Conservation (phyloP, 495 filamentous ascomycete species). For the Thermothielavioides terrestris region DNA sequence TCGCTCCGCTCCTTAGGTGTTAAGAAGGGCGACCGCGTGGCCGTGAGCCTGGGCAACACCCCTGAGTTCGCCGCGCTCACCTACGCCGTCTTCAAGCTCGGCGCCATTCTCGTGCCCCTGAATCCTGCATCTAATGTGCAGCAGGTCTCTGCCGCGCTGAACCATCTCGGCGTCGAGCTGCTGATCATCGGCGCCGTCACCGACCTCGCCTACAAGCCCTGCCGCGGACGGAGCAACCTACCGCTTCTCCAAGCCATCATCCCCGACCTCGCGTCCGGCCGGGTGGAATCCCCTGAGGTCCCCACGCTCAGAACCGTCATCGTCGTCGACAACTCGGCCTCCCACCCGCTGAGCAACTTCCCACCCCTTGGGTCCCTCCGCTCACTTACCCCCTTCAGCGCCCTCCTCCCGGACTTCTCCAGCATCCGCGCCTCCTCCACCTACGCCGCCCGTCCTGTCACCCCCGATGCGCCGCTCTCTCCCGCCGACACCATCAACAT, state of each 20-base stretch:
- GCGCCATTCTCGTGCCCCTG: conserved; percentile 82
- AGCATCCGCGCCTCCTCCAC: conserved; percentile 4
- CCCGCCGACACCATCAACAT: conserved; percentile 80
- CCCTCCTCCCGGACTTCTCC: conserved; percentile 33
- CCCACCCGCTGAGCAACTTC: conserved; percentile 31
- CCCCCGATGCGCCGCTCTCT: conserved; percentile 43
- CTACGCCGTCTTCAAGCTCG: conserved; percentile 88
- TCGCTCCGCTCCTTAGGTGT: conserved; percentile 69
- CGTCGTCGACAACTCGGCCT: conserved; percentile 70
- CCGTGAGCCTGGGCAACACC: conserved; percentile 77
- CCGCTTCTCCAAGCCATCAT: conserved; percentile 57
- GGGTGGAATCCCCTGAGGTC: conserved; percentile 54
- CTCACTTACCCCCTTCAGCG: conserved; percentile 45
- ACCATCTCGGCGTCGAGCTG: conserved; percentile 64
- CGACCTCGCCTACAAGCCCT: conserved; percentile 71
- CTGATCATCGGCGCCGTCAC: conserved; percentile 80
- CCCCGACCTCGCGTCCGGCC: conserved; percentile 44
- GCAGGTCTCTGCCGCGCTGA: conserved; percentile 71
- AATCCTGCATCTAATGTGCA: conserved; percentile 81
- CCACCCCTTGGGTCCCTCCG: conserved; percentile 16
- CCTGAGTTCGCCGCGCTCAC: conserved; percentile 72
- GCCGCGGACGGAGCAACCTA: conserved; percentile 61
- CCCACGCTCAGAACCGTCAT: conserved; percentile 65
- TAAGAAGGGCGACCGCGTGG: conserved; percentile 75
- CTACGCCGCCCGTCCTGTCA: conserved; percentile 30